Evolutionary conservation across 116 monocot genomes (phyloP), one percentile per base, ranked within the genome.

Genomic region (Thalassia testudinum): DNA sequence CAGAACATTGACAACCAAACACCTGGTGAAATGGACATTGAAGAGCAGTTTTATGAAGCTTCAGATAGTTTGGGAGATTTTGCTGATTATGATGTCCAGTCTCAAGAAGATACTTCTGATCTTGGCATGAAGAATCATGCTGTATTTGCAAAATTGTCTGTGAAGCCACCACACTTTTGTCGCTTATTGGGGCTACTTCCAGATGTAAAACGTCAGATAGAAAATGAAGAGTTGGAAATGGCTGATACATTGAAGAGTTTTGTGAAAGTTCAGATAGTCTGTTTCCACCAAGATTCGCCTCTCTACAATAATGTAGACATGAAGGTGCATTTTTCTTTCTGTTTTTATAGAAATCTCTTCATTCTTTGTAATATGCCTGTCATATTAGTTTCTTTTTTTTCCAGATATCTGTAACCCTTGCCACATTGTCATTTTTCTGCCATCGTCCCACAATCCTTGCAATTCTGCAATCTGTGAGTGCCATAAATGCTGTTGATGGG

Each of bases 391-490:
- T 34, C 10, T 3, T 34, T 34, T 55, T 30, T 45, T 51, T 59
- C 50, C 72, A 97, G 95, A 89, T 97, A 14, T 52, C 67, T 7
- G 54, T 97, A 42, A 85, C 63, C 24, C 64, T 99, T 43, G 82
- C 82, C 27, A 82, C 79, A 21, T 66, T 99, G 38, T 80, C 99
- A 19, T 99, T 99, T 63, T 99, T 79, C 63, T 99, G 85, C 58
- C 73, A 86, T 63, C 79, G 99, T 27, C 99, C 99, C 20, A 99
- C 99, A 29, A 78, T 99, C 56, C 73, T 89, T 75, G 90, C 86
- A 43, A 85, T 82, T 45, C 48, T 99, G 69, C 82, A 75, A 56
- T 89, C 89, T 69, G 66, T 67, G 19, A 82, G 77, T 73, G 77
- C 79, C 37, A 78, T 99, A 54, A 99, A 77, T 61, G 34, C 68